phyloP scores from a whole-genome alignment of 129 eudicot genomes.

The Smallanthus sonchifolius region DNA sequence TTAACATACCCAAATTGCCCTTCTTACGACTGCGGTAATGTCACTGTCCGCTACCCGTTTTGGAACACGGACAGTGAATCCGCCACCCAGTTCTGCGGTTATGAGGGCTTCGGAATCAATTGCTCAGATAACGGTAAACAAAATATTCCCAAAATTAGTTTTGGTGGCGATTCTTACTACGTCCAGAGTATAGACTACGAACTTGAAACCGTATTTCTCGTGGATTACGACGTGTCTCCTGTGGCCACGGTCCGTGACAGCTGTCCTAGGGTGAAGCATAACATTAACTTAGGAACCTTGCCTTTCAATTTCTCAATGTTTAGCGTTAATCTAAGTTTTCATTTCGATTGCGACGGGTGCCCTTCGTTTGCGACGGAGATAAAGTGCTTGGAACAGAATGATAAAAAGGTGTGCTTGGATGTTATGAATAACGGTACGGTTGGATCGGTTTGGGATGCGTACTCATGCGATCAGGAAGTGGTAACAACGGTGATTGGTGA shows the following conservation, averaged over 20 bases:
- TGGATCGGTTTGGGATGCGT: neutral
- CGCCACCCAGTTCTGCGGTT: conserved; percentile 26
- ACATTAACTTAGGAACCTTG: neutral
- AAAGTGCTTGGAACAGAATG: neutral
- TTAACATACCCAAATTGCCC: neutral
- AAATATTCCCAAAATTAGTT: neutral
- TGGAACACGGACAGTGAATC: neutral
- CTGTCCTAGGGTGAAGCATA: conserved; percentile 29
- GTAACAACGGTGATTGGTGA: conserved; percentile 13
- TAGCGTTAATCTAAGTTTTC: conserved; percentile 21
- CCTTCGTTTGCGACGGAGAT: neutral
- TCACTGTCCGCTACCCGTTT: conserved; percentile 26
- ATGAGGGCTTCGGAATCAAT: conserved; percentile 26
- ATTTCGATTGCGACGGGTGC: conserved; percentile 20
- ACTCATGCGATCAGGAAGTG: conserved; percentile 16
- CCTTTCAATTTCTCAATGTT: neutral
- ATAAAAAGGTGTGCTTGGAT: neutral
- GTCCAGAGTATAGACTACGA: neutral
- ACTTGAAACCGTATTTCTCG: neutral
- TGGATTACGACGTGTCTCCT: conserved; percentile 14
- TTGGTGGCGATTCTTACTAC: neutral
- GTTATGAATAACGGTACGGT: too few relatives aligned
- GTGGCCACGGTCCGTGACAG: neutral
- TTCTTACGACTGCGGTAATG: neutral
- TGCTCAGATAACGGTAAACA: neutral